Base-by-base conservation (phyloP, 768 basidiomycete genomes). In the Tulasnella calospora region DNA sequence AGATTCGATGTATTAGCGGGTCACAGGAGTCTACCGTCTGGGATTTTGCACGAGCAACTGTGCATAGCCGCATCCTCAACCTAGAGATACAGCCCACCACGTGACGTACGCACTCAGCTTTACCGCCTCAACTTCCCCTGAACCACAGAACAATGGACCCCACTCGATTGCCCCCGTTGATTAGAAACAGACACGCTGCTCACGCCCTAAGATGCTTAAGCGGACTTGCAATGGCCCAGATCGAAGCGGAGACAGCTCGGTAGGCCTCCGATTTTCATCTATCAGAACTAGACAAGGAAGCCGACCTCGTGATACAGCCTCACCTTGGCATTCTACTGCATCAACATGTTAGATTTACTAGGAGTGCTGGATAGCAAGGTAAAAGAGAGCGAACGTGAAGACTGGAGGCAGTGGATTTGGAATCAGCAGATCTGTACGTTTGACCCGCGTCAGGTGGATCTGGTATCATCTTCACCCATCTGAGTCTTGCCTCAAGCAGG, bases 361-460 rank as follows among this genome's bases (percentile, higher is more conserved):
- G 90, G 88, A 2, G 82, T 85, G 0, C 80, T 92, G 1, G 82
- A 46, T 9, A 21, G 2, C n/a, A 87, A 88, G 80, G 87, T 87
- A 1, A 87, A 83, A 12, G 82, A 86, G 9, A 81, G 82, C 21
- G 90, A 95, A 80, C 88, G 89, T n/a, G 84, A 88, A 57, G 83
- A 83, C 0, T 97, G 93, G 92, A 85, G 85, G 71, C 86, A 90
- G 76, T 98, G 96, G 96, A 89, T 99, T 71, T 99, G 96, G 94
- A 88, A 87, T 30, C 92, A 96, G 83, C 94, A 98, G 81, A 89
- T 88, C 61, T 84, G 94, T 92, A 51, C 80, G 87, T 12, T n/a
- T 84, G 44, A 33, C 81, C 78, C 15, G 71, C 44, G 44, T 33
- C 67, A 17, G 38, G 15, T 51, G 61, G 84, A 47, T 47, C 46